Evolutionary conservation across 129 eudicot genomes (phyloP).

Genomic region (Pulicaria dysenterica): DNA sequence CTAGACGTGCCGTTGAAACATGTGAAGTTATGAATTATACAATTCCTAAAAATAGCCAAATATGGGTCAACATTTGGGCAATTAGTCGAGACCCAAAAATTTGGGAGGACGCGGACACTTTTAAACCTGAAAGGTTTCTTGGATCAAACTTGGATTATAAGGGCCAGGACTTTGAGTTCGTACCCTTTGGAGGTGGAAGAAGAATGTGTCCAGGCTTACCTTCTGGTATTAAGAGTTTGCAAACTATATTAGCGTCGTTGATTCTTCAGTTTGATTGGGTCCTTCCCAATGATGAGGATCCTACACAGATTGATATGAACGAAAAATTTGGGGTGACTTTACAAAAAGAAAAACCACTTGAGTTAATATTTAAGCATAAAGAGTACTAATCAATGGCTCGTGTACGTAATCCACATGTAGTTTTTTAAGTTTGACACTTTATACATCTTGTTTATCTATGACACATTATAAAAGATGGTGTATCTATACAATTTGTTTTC

Average conservation of each 20-base stretch:
- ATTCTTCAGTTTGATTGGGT: slow-evolving; percentile 34
- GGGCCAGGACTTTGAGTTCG: slow-evolving; percentile 18
- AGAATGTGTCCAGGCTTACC: slow-evolving; percentile 40
- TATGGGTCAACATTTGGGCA: slow-evolving; percentile 33
- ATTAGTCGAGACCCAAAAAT: slow-evolving; percentile 30
- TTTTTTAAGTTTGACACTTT: background rate
- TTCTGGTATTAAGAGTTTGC: slow-evolving; percentile 17
- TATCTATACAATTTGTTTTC: no score
- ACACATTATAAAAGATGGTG: no score
- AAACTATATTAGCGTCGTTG: background rate
- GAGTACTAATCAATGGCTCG: background rate
- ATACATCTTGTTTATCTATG: background rate
- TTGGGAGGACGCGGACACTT: slow-evolving; percentile 31
- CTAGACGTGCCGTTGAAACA: slow-evolving; percentile 19
- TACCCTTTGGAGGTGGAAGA: slow-evolving; percentile 35
- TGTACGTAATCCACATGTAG: background rate
- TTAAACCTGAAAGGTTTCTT: slow-evolving; percentile 38
- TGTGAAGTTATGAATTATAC: slow-evolving; percentile 37
- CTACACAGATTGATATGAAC: slow-evolving; percentile 1
- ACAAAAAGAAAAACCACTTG: slow-evolving; percentile 25
- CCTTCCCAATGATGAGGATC: slow-evolving; percentile 25
- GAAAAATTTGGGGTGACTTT: slow-evolving; percentile 24
- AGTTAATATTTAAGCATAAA: slow-evolving; percentile 9
- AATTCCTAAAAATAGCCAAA: slow-evolving; percentile 25
- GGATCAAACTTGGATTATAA: slow-evolving; percentile 21